phyloP scores from a whole-genome alignment of 179 eudicot species.

The Heliamphora pulchella region DNA sequence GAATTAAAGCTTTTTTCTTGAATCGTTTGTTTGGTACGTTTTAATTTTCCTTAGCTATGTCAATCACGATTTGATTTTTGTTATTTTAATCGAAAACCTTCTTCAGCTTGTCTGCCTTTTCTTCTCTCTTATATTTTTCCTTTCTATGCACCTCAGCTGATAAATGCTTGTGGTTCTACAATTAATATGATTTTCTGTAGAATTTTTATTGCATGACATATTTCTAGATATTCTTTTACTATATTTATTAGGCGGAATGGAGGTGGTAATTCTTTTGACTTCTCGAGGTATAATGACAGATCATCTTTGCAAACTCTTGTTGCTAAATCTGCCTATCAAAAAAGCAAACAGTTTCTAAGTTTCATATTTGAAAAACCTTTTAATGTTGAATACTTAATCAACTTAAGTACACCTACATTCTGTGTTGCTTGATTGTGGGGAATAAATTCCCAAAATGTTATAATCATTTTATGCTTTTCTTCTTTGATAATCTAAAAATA shows the following conservation, averaged over 20 bases:
- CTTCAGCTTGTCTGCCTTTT: background rate
- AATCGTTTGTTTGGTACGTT: background rate
- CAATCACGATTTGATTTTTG: constrained; percentile 8
- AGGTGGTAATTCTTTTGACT: no score
- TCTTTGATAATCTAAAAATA: background rate
- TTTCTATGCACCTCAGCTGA: background rate
- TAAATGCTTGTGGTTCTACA: constrained; percentile 3
- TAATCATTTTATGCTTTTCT: background rate
- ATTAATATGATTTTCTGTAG: no score
- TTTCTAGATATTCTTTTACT: constrained; percentile 1
- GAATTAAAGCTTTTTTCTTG: background rate
- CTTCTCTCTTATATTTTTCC: background rate
- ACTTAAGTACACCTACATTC: background rate
- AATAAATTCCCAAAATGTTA: background rate
- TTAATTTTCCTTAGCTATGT: background rate
- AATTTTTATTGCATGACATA: no score
- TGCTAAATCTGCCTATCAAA: background rate
- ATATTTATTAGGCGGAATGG: background rate
- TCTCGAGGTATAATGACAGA: no score
- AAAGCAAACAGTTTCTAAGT: background rate
- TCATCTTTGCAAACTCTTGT: constrained; percentile 11
- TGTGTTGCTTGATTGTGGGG: background rate
- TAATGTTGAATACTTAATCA: background rate
- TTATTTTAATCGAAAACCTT: background rate
- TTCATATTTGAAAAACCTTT: background rate